Base-by-base conservation (phyloP, 2,329 filamentous ascomycete genomes). In the Trichothecium roseum region DNA sequence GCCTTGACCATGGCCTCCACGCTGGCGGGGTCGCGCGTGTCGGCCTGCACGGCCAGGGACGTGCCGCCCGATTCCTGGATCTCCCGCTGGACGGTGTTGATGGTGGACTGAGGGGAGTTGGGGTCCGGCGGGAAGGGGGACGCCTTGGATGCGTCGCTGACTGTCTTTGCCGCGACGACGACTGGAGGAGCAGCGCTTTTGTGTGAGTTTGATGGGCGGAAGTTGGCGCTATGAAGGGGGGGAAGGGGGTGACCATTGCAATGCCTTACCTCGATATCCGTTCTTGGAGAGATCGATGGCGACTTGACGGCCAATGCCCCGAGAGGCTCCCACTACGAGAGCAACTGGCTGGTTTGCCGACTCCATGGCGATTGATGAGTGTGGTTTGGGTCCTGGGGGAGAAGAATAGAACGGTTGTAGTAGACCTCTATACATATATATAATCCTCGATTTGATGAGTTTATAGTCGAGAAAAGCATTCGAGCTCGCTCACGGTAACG, bases 281-380 rank as follows among this genome's bases (percentile, higher is more conserved):
- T 78, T 69, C 46, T 64, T 74, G 7, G 84, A 81, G 3, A 93
- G 65, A 51, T 86, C 81, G 47, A 93, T 70, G 37, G 85, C 84
- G 28, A 91, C 66, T 54, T 91, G 84, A 28, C 84, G 68, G 31
- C 85, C 85, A 43, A 93, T 89, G 27, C 85, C 85, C 41, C 85
- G 66, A 0, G 83, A 88, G 3, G 81, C 83, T 28, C 84, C 84
- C 15, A 88, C 69, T 4, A 89, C 64, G 15, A 88, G 66, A 15
- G 81, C 82, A 6, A 87, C 81, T 42, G 66, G 64, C 37, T 64
- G 55, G 10, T 41, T 28, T 17, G 42, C 10, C 10, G 20, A 24
- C 20, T 6, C 18, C 46, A 49, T 49, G 32, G n/a, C n/a, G n/a
- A n/a, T n/a, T n/a, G n/a, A n/a, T n/a, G n/a, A n/a, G 8, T 41